Base-by-base conservation (phyloP, 2,329 filamentous ascomycete genomes). In the Botrytis fabae region DNA sequence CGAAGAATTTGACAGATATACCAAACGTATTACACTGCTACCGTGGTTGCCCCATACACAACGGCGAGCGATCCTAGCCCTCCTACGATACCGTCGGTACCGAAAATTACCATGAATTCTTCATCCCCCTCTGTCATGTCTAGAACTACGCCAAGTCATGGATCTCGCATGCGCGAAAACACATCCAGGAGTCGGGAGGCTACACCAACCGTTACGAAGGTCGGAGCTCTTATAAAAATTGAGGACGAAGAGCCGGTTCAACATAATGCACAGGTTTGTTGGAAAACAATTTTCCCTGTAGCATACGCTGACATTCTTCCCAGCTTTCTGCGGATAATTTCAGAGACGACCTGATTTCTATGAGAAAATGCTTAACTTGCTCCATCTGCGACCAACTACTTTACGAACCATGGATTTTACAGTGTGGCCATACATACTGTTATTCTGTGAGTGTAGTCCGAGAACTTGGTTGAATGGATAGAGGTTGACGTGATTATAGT, bases 391-490 rank as follows among this genome's bases (percentile, higher is more conserved):
- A 91, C 76, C 86, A 88, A 72, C 86, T 90, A 66, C 85, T 92
- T 68, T 92, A 92, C 81, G 90, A 92, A 80, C 91, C 91, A 2
- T 93, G 89, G 81, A 90, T 88, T 28, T 85, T 92, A 70, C 85
- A 85, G 10, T 93, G 91, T 78, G 91, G 91, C 5, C 91, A 93
- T 80, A 92, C 90, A 10, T 92, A 91, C 81, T 93, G 91, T 82
- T 93, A 93, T 79, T 88, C 86, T 62, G 87, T 89, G 76, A 80
- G 86, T 82, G 38, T 20, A 48, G 32, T 25, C 38, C 48, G 25
- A 14, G 25, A 40, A 38, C 4, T 57, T 64, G 60, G 6, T 57
- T 22, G 48, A 20, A 61, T 54, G 51, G 18, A 42, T 51, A 9
- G 32, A 28, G 35, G 61, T 76, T 80, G 73, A 81, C 68, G 54